These are phyloP conservation scores for Letharia columbiana DNA, from an alignment of 495 filamentous ascomycete genomes.

Conservation along the genomic window DNA sequence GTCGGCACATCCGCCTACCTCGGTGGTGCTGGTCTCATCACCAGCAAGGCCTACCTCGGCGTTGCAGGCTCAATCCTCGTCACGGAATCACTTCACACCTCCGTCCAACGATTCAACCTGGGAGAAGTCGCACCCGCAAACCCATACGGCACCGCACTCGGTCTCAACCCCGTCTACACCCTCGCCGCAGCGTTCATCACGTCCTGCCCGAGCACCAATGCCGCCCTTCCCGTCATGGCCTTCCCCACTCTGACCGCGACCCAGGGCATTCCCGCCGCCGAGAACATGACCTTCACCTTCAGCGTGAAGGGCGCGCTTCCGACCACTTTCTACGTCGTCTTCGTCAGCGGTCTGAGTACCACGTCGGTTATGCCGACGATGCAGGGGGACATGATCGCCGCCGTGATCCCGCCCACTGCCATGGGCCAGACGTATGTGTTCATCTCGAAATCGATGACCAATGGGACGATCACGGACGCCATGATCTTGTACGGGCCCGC, in stretches of 20 bases:
- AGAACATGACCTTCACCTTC: slow-evolving; percentile 11
- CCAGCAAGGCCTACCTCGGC: slow-evolving; percentile 41
- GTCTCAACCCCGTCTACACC: slow-evolving; percentile 47
- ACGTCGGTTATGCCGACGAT: slow-evolving; percentile 22
- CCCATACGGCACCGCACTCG: slow-evolving; percentile 47
- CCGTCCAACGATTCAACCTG: slow-evolving; percentile 43
- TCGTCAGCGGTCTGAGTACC: slow-evolving; percentile 30
- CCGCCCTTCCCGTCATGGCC: slow-evolving; percentile 44
- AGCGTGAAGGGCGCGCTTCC: slow-evolving; percentile 6
- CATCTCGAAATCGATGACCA: slow-evolving; percentile 24
- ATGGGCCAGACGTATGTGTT: slow-evolving; percentile 33
- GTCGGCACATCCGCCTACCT: slow-evolving; percentile 49
- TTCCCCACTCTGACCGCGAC: slow-evolving; percentile 39
- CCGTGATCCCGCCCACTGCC: slow-evolving; percentile 27
- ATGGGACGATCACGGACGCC: slow-evolving; percentile 20
- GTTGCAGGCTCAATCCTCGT: slow-evolving; percentile 54
- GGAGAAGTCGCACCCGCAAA: slow-evolving; percentile 42
- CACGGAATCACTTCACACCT: slow-evolving; percentile 49
- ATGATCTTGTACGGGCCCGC: slow-evolving; percentile 33
- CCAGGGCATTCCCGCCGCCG: slow-evolving; percentile 15
- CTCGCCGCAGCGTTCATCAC: slow-evolving; percentile 49
- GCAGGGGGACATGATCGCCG: slow-evolving; percentile 22
- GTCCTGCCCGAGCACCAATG: slow-evolving; percentile 44
- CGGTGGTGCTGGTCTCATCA: slow-evolving; percentile 47
- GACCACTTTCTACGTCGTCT: slow-evolving; percentile 19